Conservation (phyloP, 164 flowering plant species). For the Vitis labrusca region DNA sequence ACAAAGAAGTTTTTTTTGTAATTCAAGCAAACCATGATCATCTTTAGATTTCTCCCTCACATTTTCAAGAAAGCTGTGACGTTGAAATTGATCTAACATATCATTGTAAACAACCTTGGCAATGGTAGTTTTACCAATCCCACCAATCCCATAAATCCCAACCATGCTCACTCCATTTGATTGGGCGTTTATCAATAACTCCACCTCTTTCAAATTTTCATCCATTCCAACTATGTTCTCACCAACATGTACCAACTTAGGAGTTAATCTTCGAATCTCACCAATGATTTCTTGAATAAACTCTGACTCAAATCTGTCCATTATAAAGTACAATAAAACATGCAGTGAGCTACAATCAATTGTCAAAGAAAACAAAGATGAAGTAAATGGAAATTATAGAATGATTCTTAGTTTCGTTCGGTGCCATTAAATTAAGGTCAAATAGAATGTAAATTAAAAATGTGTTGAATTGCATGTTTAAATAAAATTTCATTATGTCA, state of each 20-base stretch:
- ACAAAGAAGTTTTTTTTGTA: constrained; percentile 7
- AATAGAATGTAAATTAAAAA: no score
- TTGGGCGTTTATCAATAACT: not conserved
- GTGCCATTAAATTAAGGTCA: no score
- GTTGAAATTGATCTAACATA: not conserved
- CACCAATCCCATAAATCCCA: constrained; percentile 19
- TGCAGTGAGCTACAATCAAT: no score
- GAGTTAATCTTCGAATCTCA: no score
- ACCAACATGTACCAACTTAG: no score
- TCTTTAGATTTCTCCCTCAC: constrained; percentile 7
- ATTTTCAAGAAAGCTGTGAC: constrained; percentile 9
- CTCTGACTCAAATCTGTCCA: not conserved
- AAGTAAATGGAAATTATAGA: no score
- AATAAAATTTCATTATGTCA: no score
- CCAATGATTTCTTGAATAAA: not conserved
- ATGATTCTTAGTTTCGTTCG: no score
- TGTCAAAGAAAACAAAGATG: no score
- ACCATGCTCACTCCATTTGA: not conserved
- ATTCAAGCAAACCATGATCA: no score
- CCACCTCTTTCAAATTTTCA: not conserved
- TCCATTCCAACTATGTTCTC: constrained; percentile 2
- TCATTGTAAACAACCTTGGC: constrained; percentile 19
- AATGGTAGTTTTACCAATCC: constrained; percentile 26
- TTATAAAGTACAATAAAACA: no score
- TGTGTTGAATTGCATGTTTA: no score